Conservation (phyloP, 1,284 basidiomycete species). For the Microbotryum lychnidis-dioicae region DNA sequence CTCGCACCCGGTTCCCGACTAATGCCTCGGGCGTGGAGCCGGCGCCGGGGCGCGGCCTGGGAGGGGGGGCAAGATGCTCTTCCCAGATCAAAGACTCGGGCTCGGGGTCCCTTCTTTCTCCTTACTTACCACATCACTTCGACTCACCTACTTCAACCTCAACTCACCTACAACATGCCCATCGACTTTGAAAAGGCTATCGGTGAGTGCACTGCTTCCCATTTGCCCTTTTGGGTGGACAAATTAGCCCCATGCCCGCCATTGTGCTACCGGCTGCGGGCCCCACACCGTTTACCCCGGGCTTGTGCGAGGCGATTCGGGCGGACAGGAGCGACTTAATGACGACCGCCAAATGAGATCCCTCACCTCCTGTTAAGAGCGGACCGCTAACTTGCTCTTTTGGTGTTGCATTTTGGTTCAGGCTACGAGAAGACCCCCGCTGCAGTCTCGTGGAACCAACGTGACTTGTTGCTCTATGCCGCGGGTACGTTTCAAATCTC, state of each 20-base stretch:
- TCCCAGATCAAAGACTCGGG: too few relatives aligned
- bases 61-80: too few relatives aligned
- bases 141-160: background rate
- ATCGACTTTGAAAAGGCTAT: background rate
- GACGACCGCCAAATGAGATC: background rate
- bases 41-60: too few relatives aligned
- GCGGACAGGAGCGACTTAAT: background rate
- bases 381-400: too few relatives aligned
- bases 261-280: too few relatives aligned
- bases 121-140: background rate
- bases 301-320: too few relatives aligned
- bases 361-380: background rate
- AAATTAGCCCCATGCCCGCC: too few relatives aligned
- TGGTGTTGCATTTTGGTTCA: background rate
- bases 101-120: background rate
- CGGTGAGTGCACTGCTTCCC: background rate
- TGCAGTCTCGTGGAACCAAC: slow-evolving; percentile 40
- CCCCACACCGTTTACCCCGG: too few relatives aligned
- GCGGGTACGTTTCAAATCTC: slow-evolving; percentile 10
- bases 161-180: background rate
- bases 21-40: too few relatives aligned
- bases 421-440: slow-evolving; percentile 36
- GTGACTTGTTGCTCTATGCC: slow-evolving; percentile 39
- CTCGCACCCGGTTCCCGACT: background rate
- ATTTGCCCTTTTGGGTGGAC: background rate